phyloP scores from a whole-genome alignment of 2,329 filamentous ascomycete species.

The Pseudophaeomoniella oleicola region DNA sequence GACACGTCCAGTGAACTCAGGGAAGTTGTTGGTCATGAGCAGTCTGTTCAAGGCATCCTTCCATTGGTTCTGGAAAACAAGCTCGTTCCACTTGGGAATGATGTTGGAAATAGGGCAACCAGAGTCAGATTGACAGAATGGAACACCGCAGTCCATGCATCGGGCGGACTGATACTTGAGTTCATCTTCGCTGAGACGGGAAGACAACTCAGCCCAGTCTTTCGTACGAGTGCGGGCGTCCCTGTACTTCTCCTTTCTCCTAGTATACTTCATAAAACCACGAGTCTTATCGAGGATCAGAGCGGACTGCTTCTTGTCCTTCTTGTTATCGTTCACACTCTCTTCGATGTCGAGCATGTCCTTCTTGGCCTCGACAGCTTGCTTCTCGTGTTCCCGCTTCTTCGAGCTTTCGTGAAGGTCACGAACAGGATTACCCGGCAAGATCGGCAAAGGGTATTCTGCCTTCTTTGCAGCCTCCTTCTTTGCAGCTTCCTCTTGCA shows the following conservation, averaged over 20 bases:
- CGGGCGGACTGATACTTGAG: constrained; percentile 92
- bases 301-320: constrained; percentile 78
- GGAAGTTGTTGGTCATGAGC: constrained; percentile 96
- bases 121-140: constrained; percentile 93
- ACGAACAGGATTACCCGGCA: constrained; percentile 51
- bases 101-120: constrained; percentile 96
- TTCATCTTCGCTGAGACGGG: constrained; percentile 80
- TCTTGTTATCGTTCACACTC: constrained; percentile 62
- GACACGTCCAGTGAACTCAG: constrained; percentile 92
- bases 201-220: constrained; percentile 86
- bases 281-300: constrained; percentile 94
- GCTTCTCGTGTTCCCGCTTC: constrained; percentile 43
- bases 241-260: constrained; percentile 86
- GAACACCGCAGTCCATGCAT: constrained; percentile 98
- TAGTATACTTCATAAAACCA: constrained; percentile 95
- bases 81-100: constrained; percentile 91
- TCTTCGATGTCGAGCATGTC: constrained; percentile 81
- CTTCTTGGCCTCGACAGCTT: constrained; percentile 53
- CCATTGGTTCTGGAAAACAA: constrained; percentile 68
- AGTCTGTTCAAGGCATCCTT: constrained; percentile 80
- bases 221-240: constrained; percentile 68
- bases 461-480: constrained; percentile 71
- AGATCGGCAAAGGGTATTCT: constrained; percentile 64
- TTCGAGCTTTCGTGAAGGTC: constrained; percentile 37
- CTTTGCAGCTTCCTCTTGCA: constrained; percentile 74